Evolutionary conservation across 2,329 filamentous ascomycete species (phyloP).

Genomic region (Aspergillus ochraceoroseus): DNA sequence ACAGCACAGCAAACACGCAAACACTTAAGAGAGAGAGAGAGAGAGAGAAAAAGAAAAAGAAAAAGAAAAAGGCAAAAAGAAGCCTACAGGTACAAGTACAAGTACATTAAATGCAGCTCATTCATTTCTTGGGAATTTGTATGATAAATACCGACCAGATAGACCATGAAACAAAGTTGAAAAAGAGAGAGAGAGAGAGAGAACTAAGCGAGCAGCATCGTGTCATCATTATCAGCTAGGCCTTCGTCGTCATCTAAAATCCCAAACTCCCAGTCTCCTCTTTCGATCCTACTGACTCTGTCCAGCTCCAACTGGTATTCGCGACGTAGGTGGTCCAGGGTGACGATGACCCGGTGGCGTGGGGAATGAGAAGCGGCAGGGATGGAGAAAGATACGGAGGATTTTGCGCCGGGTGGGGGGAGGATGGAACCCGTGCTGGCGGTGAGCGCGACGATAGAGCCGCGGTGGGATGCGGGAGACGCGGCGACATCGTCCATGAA

Average conservation of each 20-base stretch:
- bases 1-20: too few species aligned
- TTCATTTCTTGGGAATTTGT: too few species aligned
- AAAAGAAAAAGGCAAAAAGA: too few species aligned
- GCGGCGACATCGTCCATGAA: slow-evolving; percentile 38
- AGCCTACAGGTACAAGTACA: too few species aligned
- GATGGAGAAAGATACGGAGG: slow-evolving; percentile 16
- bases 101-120: too few species aligned
- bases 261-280: slow-evolving; percentile 78
- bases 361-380: slow-evolving; percentile 9
- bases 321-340: slow-evolving; percentile 76
- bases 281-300: slow-evolving; percentile 77
- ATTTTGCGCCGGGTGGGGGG: slow-evolving; percentile 24
- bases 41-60: too few species aligned
- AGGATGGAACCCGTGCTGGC: slow-evolving; percentile 22
- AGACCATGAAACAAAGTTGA: neutral
- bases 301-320: slow-evolving; percentile 90
- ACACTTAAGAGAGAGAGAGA: too few species aligned
- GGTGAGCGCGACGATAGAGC: slow-evolving; percentile 17
- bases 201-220: slow-evolving; percentile 30
- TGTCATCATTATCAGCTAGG: slow-evolving; percentile 34
- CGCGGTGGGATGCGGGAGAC: slow-evolving; percentile 16
- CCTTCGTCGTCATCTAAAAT: slow-evolving; percentile 27
- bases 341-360: slow-evolving; percentile 69
- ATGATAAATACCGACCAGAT: too few species aligned
- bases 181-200: slow-evolving; percentile 6